phyloP scores from a whole-genome alignment of 441 rosid species.

The Erysimum pusillum region DNA sequence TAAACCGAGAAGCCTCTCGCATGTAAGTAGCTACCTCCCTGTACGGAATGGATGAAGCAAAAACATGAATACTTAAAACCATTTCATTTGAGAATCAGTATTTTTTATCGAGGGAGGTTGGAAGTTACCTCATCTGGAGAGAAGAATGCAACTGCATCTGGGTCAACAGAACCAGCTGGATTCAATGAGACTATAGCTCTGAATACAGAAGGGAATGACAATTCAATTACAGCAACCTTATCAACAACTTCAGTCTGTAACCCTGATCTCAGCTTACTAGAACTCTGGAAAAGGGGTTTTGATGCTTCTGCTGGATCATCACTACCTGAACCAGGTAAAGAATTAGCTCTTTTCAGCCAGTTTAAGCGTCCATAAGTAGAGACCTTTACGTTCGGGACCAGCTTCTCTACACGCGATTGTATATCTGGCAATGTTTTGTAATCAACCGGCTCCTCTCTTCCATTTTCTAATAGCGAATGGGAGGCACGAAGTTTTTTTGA shows the following conservation, averaged over 20 bases:
- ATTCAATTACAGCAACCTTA: conserved; percentile 80
- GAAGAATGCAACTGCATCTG: conserved; percentile 95
- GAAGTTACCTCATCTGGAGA: conserved; percentile 91
- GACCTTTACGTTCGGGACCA: conserved; percentile 69
- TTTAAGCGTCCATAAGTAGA: conserved; percentile 76
- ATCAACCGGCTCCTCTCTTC: conserved; percentile 59
- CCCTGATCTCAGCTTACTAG: conserved; percentile 68
- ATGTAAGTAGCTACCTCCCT: conserved; percentile 93
- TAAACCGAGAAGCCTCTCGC: conserved; percentile 82
- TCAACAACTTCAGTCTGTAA: conserved; percentile 57
- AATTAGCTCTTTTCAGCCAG: conserved; percentile 89
- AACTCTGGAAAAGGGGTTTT: conserved; percentile 66
- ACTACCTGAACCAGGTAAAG: conserved; percentile 64
- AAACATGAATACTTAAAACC: conserved; percentile 23
- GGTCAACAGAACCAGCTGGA: conserved; percentile 91
- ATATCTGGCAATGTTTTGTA: conserved; percentile 79
- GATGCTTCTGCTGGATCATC: conserved; percentile 69
- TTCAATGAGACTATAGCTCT: conserved; percentile 87
- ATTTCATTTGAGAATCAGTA: conserved; percentile 18
- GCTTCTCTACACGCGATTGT: conserved; percentile 66
- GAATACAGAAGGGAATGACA: conserved; percentile 77
- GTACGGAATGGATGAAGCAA: conserved; percentile 33
- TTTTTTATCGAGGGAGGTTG: conserved; percentile 9
- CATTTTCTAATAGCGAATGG: conserved; percentile 46
- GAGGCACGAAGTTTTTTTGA: conserved; percentile 62